Evolutionary conservation across 1,284 basidiomycete species (phyloP), one percentile per base, ranked within the genome.

Genomic region (Apiotrichum akiyoshidainum): DNA sequence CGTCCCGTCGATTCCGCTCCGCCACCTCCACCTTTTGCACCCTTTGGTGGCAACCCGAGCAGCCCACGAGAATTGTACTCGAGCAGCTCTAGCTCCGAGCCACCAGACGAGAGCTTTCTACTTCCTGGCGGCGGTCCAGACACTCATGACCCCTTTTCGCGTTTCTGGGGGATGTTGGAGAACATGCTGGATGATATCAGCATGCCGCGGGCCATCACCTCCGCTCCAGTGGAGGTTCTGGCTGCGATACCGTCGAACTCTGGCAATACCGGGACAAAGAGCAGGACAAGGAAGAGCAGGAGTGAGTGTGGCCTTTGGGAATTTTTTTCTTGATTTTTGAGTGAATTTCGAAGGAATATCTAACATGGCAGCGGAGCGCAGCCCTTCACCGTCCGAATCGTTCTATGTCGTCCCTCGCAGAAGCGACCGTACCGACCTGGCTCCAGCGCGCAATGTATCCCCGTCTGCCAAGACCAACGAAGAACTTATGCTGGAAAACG

Each of bases 111-210:
- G 54, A 70, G 67, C 2, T 75, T 65, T 48, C 54, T 73, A 19
- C 58, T 74, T 41, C 68, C 72, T 1, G 72, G 71, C 1, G 63
- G 64, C 6, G 50, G 64, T 2, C 70, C 75, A 2, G 74, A 76
- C 40, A 68, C 70, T 0, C 54, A 69, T 1, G 77, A 79, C 55
- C 76, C 76, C 6, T 79, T 78, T 60, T 66, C 64, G 1, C 58
- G 74, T n/a, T 79, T 79, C 61, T 79, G 78, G 78, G 74, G 71
- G 10, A 73, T 73, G 63, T 60, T 79, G 21, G 77, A 79, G 55
- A 77, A 73, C 47, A 72, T 72, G 65, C 54, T 76, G 34, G 76
- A 78, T 19, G 72, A 76, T 50, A 74, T 78, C 26, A 71, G 69
- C 41, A 73, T 75, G 53, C 76, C 78, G 1, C 72, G 76, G 3